Base-by-base conservation (phyloP, 1,284 basidiomycete species). In the Agroathelia rolfsii region DNA sequence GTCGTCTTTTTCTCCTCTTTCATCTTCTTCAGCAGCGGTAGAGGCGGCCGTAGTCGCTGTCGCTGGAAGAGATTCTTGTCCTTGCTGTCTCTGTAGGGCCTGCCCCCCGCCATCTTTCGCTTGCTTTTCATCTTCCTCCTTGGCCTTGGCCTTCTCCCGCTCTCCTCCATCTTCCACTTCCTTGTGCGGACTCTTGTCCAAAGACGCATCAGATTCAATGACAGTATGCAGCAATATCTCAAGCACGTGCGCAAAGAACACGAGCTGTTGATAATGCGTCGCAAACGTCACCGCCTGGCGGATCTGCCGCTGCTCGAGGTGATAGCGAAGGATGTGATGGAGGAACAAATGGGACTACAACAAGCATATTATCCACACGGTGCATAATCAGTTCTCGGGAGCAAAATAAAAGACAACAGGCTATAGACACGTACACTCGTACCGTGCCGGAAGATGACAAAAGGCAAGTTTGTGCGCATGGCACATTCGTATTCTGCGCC, bases 171-270 rank as follows among this genome's bases (percentile, higher is more conserved):
- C 13, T 14, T 10, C 12, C 15, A 37, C 44, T 38, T 65, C 64
- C n/a, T n/a, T n/a, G 13, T 46, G 49, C 1, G 34, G 35, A 12
- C 29, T 35, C 9, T 38, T 46, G 10, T 59, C 56, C 9, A 42
- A 37, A 6, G 53, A 49, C 2, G 74, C 69, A 46, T 95, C 89
- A n/a, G 88, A 84, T 56, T 99, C 95, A 1, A 95, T 77, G 1
- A 96, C 88, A 2, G 76, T 85, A 50, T 98, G 90, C 1, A 98
- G 68, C 4, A 98, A 74, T 31, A 98, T 84, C 56, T 99, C 95
- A 27, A 98, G 68, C 2, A 87, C 79, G 52, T 98, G 95, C 0
- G 85, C 73, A 52, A 98, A 98, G 61, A 87, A 99, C 5, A 95
- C 79, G 18, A 98, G 72, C 35, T 76, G 59, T 42, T 87, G 76